These are phyloP conservation scores for Penicillium psychrosexuale DNA, from an alignment of 2,329 filamentous ascomycete genomes.

Conservation along the genomic window DNA sequence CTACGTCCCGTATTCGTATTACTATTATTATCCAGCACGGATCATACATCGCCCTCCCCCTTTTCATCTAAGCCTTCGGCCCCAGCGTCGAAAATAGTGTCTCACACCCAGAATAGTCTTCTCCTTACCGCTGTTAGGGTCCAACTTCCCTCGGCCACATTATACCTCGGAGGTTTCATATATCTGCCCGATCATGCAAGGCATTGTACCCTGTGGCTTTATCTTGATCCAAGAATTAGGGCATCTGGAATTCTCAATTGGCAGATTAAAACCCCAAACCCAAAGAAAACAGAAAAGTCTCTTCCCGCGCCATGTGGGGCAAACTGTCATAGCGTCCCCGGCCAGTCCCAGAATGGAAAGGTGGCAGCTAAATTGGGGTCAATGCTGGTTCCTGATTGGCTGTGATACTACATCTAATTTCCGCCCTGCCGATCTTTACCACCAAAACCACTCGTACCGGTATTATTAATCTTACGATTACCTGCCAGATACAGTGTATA, in stretches of 20 bases:
- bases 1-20: background rate
- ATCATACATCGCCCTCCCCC: background rate
- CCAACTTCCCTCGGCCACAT: background rate
- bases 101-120: constrained; percentile 11
- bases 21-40: constrained; percentile 2
- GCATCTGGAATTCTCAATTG: no score
- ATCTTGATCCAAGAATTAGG: no score
- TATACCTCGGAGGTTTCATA: constrained; percentile 1
- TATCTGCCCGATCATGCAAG: constrained; percentile 6
- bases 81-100: constrained; percentile 2
- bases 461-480: background rate
- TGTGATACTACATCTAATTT: constrained; percentile 11
- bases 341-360: constrained; percentile 10
- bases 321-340: background rate
- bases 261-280: background rate
- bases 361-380: constrained; percentile 6
- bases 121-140: constrained; percentile 9
- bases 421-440: constrained; percentile 21
- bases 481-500: background rate
- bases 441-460: background rate
- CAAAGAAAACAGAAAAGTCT: constrained; percentile 13
- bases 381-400: background rate
- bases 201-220: constrained; percentile 3
- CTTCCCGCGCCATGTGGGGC: constrained; percentile 17
- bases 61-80: background rate